Evolutionary conservation across 208 protist genomes (phyloP), one percentile per base, ranked within the genome.

Genomic region (Trypanosoma boissoni): DNA sequence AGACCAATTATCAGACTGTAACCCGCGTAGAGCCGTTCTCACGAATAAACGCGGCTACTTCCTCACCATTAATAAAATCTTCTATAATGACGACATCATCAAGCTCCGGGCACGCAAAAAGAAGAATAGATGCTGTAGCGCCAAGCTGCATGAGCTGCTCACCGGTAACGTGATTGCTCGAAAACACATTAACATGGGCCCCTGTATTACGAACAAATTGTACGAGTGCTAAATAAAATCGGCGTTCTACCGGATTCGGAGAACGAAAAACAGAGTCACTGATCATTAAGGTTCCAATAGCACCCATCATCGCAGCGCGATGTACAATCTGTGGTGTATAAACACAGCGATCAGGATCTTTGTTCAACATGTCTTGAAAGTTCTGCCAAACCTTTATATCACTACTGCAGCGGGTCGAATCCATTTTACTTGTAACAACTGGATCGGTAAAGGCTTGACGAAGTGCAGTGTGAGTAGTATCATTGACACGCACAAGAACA

Each of bases 211-310:
- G 85, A 3, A 97, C 96, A 29, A 75, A 80, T 44, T 98, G 86
- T 12, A 92, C 76, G 0, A 99, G 80, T 16, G 76, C 59, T 1
- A 98, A 74, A 76, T 96, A 98, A 49, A 94, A 94, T 28, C 77
- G 88, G 16, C 97, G 74, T 42, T 77, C 86, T 9, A 74, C 72
- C 0, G 97, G 74, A 54, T 89, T 72, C 3, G 74, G 56, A 14
- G 90, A 94, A 56, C 97, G 83, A 58, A 98, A 98, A 0, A 98
- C 80, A 46, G 69, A 56, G 62, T 99, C 97, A 23, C 87, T 94
- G 16, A 99, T 66, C 67, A 99, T 82, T 3, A 98, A 72, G 0
- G 58, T 76, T 12, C 80, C 64, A 2, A 98, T 64, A 0, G 95
- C 96, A 6, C 83, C 76, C 21, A 75, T 49, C 28, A 97, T 63